Evolutionary conservation across 805 yeast genomes (phyloP), one percentile per base, ranked within the genome.

Genomic region (Naumovozyma castellii): DNA sequence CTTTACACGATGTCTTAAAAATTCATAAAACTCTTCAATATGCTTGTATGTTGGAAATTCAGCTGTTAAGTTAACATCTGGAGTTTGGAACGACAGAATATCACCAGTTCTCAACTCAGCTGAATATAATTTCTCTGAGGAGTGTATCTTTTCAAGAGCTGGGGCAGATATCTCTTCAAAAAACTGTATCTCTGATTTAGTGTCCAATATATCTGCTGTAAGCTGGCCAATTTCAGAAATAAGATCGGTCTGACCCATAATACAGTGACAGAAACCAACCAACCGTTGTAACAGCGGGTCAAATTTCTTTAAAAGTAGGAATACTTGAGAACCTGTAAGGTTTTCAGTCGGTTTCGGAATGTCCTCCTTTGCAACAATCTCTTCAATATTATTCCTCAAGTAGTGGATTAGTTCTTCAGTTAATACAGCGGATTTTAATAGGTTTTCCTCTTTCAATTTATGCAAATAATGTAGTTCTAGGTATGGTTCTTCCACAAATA

Each of bases 81-180:
- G 43, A 32, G 43, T 45, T 45, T 46, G 61, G 46, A 59, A 59
- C 2, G 61, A 47, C 5, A 84, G 54, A 13, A 84, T 80, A 53
- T 84, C 94, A 50, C 94, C 94, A 42, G 70, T 73, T 4, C 69
- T 66, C 15, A 83, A 54, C 48, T 84, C 92, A 30, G 71, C 63
- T 42, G 73, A 34, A 71, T 73, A 51, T 75, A 74, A 1, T 76
- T 65, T 27, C 50, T 49, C n/a, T 47, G 43, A 6, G 56, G 51
- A 34, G 61, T 69, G 32, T 1, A 79, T 36, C 1, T 50, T 43
- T 18, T 76, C 77, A 30, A 80, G 67, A 28, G 71, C 68, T 4
- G 64, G 65, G 2, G 76, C 74, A 30, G 76, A 73, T 18, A 80
- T 58, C 50, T 84, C 94, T 57, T 84, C 94, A 45, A 54, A 73